Base-by-base conservation (phyloP, 192 early-diverging fungal genomes). In the Backusella luteola region DNA sequence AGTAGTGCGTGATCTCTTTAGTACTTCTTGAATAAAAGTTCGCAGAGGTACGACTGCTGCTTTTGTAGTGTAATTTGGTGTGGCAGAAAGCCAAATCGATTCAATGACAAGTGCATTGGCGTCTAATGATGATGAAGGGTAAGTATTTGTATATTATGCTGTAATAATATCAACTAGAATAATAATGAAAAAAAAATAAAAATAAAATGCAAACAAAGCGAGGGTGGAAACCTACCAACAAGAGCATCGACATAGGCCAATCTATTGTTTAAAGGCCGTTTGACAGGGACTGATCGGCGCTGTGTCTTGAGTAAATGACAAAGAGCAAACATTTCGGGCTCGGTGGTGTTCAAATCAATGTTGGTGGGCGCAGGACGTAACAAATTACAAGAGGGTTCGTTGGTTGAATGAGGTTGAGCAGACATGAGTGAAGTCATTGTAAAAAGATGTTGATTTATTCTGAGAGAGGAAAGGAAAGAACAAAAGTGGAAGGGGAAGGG, bases 1-100 rank as follows among this genome's bases (percentile, higher is more conserved):
- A 11, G 91, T 91, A 19, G 90, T 90, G 34, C 88, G 80, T 12
- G 91, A 93, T 67, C 93, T 89, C 66, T 90, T 89, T 5, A 94
- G 73, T 11, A 92, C 88, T 77, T 93, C 89, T 73, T 90, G 88
- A 72, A 94, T 89, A 71, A 94, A 92, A 19, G 82, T 76, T 9
- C 87, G 83, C 21, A 92, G 79, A 39, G 92, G 90, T n/a, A 86
- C 72, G 19, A 82, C 82, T 52, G 80, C 79, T 49, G 84, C 72
- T 63, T 52, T 69, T 44, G 69, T 83, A 29, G 41, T 52, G 79
- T 79, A 80, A 34, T 83, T 79, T n/a, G 73, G 32, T 66, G 68
- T 81, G 46, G 81, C 73, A 66, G 67, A 67, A 53, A 79, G 74
- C 87, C 87, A 88, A 66, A 87, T 87, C 42, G 86, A 84, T 74